Conservation (phyloP, 371 early-diverging fungal genomes). For the Mucor indicus region DNA sequence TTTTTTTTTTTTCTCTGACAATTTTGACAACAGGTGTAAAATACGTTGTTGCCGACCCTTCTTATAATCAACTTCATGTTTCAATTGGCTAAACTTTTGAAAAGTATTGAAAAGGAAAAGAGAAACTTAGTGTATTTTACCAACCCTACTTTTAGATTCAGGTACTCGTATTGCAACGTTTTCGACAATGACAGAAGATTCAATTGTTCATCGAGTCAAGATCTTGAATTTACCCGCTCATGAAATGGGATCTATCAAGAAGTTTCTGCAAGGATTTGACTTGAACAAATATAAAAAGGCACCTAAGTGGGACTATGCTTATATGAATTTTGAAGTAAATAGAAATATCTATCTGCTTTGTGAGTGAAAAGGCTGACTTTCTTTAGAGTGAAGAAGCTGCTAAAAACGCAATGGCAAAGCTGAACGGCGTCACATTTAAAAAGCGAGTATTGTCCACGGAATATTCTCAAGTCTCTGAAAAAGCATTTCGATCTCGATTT, state of each 20-base stretch:
- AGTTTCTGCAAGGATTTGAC: slow-evolving; percentile 5
- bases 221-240: slow-evolving; percentile 13
- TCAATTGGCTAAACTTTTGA: too few relatives aligned
- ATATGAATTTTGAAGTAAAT: slow-evolving; percentile 18
- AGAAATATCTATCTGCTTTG: background rate
- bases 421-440: slow-evolving; percentile 15
- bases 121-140: too few relatives aligned
- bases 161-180: too few relatives aligned
- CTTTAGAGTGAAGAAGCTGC: slow-evolving; percentile 12
- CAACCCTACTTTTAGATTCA: too few relatives aligned
- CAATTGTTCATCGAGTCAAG: slow-evolving; percentile 19
- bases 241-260: slow-evolving; percentile 11
- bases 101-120: too few relatives aligned
- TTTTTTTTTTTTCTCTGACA: too few relatives aligned
- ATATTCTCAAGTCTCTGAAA: slow-evolving; percentile 6
- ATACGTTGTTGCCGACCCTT: too few relatives aligned
- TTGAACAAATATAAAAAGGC: slow-evolving; percentile 16
- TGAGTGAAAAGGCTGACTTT: background rate
- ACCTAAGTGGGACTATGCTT: slow-evolving; percentile 24
- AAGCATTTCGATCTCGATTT: slow-evolving; percentile 2
- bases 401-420: background rate
- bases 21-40: too few relatives aligned
- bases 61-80: too few relatives aligned
- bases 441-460: slow-evolving; percentile 5
- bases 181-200: background rate